Conservation (phyloP, 768 basidiomycete genomes). For the Galerina marginata region DNA sequence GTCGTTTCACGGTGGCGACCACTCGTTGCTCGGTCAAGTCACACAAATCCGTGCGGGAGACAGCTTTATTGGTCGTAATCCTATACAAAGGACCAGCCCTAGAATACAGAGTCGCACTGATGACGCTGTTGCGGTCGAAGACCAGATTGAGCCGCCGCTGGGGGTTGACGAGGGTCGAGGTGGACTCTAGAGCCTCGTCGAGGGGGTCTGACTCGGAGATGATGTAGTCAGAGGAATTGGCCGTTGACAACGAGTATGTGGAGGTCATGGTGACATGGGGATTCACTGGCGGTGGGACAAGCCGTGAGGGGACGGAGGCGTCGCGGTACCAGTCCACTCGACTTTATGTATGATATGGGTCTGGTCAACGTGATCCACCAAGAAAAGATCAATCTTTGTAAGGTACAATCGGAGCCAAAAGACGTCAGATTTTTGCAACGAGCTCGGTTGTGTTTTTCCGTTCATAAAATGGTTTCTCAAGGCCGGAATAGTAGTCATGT, state of each 20-base stretch:
- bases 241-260: slow-evolving; percentile 1
- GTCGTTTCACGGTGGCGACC: slow-evolving; percentile 22
- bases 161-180: slow-evolving; percentile 22
- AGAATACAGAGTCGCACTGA: slow-evolving; percentile 18
- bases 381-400: too few species aligned
- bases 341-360: too few species aligned
- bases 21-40: slow-evolving; percentile 17
- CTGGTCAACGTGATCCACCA: too few species aligned
- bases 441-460: too few species aligned
- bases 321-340: too few species aligned
- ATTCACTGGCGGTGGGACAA: not conserved
- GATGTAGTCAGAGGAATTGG: not conserved
- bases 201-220: not conserved
- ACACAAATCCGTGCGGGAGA: slow-evolving; percentile 19
- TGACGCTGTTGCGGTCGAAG: slow-evolving; percentile 23
- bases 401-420: too few species aligned
- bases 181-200: slow-evolving; percentile 11
- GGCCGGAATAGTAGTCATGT: too few species aligned
- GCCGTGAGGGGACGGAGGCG: too few species aligned
- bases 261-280: slow-evolving; percentile 14
- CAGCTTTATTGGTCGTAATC: slow-evolving; percentile 17
- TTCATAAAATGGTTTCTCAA: too few species aligned
- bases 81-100: slow-evolving; percentile 14
- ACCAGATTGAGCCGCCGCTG: slow-evolving; percentile 15
- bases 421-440: too few species aligned